Evolutionary conservation across 2,329 filamentous ascomycete genomes (phyloP).

Genomic region (Ceratocystis papillata): DNA sequence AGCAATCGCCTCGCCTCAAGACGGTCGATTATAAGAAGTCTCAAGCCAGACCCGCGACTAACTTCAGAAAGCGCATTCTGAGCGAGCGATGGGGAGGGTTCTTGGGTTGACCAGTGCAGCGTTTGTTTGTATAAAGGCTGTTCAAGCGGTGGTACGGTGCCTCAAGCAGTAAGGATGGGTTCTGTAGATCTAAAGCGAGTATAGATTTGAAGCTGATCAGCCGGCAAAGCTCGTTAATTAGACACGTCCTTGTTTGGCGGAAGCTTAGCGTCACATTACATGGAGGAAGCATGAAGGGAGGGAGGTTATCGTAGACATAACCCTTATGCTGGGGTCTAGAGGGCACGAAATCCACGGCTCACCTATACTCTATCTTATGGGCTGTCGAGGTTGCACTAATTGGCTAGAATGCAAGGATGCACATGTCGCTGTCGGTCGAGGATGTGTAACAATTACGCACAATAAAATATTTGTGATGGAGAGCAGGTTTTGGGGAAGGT

Average conservation of each 20-base stretch:
- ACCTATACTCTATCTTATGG: not conserved
- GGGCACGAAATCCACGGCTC: not conserved
- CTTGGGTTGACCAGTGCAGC: not conserved
- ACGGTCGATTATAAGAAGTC: not conserved
- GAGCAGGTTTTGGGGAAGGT: not conserved
- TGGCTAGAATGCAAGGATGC: not conserved
- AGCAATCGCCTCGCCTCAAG: not conserved
- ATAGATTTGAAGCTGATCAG: too few relatives aligned
- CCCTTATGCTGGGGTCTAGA: not conserved
- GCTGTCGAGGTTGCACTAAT: not conserved
- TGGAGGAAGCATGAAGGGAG: too few relatives aligned
- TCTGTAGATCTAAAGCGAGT: too few relatives aligned
- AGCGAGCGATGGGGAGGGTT: not conserved
- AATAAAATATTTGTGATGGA: not conserved
- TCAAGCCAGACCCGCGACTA: slow-evolving; percentile 10
- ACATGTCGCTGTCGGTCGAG: not conserved
- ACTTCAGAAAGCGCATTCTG: slow-evolving; percentile 6
- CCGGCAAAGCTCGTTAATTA: too few relatives aligned
- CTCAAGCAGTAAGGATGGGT: too few relatives aligned
- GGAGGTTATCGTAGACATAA: not conserved
- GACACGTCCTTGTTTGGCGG: too few relatives aligned
- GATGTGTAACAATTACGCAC: not conserved
- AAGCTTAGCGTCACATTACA: too few relatives aligned
- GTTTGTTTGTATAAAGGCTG: not conserved
- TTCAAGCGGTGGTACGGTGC: too few relatives aligned